Evolutionary conservation across 2,329 filamentous ascomycete genomes (phyloP), one percentile per base, ranked within the genome.

Genomic region (Geosmithia flava): DNA sequence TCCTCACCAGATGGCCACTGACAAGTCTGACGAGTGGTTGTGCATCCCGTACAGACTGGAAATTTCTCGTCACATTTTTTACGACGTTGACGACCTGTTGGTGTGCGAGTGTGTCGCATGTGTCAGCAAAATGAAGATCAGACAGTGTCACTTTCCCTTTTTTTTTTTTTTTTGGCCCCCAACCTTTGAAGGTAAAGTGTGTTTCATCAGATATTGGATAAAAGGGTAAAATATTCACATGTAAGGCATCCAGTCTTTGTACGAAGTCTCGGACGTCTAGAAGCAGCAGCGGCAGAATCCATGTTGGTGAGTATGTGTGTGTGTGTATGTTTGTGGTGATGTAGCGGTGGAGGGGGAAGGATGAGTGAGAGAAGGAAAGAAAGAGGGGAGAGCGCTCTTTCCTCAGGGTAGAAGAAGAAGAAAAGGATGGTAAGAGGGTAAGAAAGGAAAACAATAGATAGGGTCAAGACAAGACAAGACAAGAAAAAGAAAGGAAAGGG

Each of bases 241-340:
- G 50, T 45, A 13, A 50, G 33, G 39, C 48, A 52, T 37, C 50
- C 50, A 11, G 50, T 52, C 50, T 52, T 52, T 19, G 49, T 51
- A 27, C 49, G 43, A 39, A 51, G 44, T 43, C 44, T 47, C 20
- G 49, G 23, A 44, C 44, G 45, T 37, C 33, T 37, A 11, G n/a
- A n/a, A n/a, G 23, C 23, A 27, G 23, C 23, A 27, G 33, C 33
- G n/a, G 30, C 15, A n/a, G 11, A 11, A 19, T 39, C 43, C 47
- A 49, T 49, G 41, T n/a, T n/a, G n/a, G n/a, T n/a, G n/a, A n/a
- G n/a, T n/a, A n/a, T n/a, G n/a, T n/a, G n/a, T n/a, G n/a, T n/a
- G n/a, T n/a, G n/a, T n/a, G n/a, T n/a, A n/a, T n/a, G 33, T 37
- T 37, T 11, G 33, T 37, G 6, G 5, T 13, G 33, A 13, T 37